Evolutionary conservation across 306 rosid genomes (phyloP), one percentile per base, ranked within the genome.

Genomic region (Adenanthera pavonina): DNA sequence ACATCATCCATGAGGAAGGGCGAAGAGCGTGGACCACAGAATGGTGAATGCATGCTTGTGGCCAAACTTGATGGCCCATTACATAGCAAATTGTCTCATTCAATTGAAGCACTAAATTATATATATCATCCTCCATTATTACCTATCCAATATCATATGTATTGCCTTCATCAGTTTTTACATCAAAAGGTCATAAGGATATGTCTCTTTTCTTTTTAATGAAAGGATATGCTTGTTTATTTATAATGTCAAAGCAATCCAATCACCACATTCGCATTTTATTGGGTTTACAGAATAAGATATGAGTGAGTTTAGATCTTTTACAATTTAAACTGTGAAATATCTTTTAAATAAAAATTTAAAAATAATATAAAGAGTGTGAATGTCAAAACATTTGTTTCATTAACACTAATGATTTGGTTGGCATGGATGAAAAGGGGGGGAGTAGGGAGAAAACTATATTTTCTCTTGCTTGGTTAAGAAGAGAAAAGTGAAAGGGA

Each of bases 41-140:
- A 11, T 34, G 16, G 19, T 7, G 33, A 1, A 13, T 34, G 61
- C 48, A 57, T 79, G 77, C 48, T 33, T 20, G 71, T 73, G 57
- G 74, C 66, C 79, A 52, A 62, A 78, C 47, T 74, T 69, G 79
- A 67, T 69, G 82, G 62, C 38, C 78, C 66, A 49, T 57, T 80
- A 35, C 59, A 72, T 46, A 25, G 8, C 64, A 52, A 64, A 34
- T 80, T 80, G 65, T 48, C 54, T 76, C 83, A 83, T 83, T 86
- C 56, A 81, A 81, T 77, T 74, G 69, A 59, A 60, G 82, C 85
- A 78, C 82, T 80, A 44, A 73, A 77, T 60, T 19, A 52, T 54
- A 4, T n/a, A n/a, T 80, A 66, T 52, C 87, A 86, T 77, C 89
- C 62, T 72, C 83, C 78, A 49, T n/a, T 16, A 56, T 79, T 48